A percentile compares a stretch with the other conserved stretches of the same genome.
Evolutionary conservation across 768 basidiomycete genomes (phyloP).

Genomic region (Leccinum fibrillosum): DNA sequence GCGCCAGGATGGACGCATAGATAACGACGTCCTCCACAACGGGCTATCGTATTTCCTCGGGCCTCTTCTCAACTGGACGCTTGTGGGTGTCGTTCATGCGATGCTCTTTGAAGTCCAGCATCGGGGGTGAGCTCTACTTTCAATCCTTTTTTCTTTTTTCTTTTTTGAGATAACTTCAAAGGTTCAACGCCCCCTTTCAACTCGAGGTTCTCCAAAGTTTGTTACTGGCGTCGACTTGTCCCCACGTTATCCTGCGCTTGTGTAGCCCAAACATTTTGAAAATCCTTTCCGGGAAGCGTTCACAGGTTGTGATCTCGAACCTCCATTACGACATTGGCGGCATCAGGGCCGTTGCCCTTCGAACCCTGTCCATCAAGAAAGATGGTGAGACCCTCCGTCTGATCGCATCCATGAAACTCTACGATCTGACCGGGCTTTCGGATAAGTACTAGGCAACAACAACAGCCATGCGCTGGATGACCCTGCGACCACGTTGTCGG

Average conservation of each 20-base stretch:
- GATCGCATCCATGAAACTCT: neutral
- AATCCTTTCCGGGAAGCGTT: conserved; percentile 38
- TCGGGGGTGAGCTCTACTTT: conserved; percentile 41
- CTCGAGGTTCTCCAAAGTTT: conserved; percentile 66
- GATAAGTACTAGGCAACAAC: conserved; percentile 15
- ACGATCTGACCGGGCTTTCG: neutral
- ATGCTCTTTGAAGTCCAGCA: conserved; percentile 59
- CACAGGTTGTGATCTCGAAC: conserved; percentile 28
- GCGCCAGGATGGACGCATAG: conserved; percentile 51
- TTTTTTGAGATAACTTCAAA: conserved; percentile 20
- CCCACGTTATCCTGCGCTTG: conserved; percentile 60
- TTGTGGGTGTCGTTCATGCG: conserved; percentile 67
- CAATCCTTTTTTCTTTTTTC: neutral
- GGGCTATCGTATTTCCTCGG: conserved; percentile 77
- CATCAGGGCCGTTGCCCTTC: conserved; percentile 37
- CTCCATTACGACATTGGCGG: conserved; percentile 37
- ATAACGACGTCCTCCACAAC: conserved; percentile 64
- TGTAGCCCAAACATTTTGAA: conserved; percentile 57
- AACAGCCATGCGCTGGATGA: conserved; percentile 14
- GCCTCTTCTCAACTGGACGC: conserved; percentile 74
- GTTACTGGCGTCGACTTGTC: conserved; percentile 61
- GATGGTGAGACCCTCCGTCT: conserved; percentile 32
- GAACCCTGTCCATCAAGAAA: conserved; percentile 36
- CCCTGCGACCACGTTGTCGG: conserved; percentile 23
- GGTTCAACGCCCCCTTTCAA: conserved; percentile 47